Evolutionary conservation across 139 green algal genomes (phyloP).

Genomic region (Coelastrella sp.): DNA sequence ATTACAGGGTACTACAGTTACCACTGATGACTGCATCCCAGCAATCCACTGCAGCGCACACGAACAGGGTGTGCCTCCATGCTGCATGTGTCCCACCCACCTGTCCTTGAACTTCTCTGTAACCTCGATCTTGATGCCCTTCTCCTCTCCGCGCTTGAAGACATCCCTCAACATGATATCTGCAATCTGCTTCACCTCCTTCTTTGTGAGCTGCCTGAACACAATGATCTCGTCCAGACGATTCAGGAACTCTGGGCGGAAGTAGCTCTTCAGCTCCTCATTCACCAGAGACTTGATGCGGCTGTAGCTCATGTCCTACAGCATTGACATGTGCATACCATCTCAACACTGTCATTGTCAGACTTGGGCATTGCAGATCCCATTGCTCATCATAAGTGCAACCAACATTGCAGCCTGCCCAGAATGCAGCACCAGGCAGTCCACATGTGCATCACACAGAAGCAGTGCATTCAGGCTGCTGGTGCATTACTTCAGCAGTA

Average conservation of each 20-base stretch:
- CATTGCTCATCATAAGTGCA: no score
- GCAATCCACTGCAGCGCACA: no score
- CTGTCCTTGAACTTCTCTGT: slow-evolving; percentile 75
- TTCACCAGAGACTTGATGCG: slow-evolving; percentile 99
- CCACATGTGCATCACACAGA: no score
- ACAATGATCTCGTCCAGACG: slow-evolving; percentile 99
- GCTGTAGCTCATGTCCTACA: slow-evolving; percentile 80
- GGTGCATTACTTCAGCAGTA: no score
- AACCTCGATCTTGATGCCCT: slow-evolving; percentile 97
- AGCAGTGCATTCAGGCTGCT: no score
- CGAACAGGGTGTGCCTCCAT: neutral
- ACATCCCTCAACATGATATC: slow-evolving; percentile 99
- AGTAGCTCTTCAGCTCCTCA: slow-evolving; percentile 99
- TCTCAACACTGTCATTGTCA: no score
- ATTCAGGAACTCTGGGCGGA: slow-evolving; percentile 99
- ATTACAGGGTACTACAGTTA: no score
- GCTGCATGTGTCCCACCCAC: slow-evolving; percentile 25
- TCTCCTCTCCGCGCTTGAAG: slow-evolving; percentile 92
- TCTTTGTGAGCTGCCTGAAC: slow-evolving; percentile 99
- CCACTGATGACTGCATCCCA: no score
- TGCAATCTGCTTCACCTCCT: slow-evolving; percentile 98
- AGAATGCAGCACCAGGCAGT: no score
- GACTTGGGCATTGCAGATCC: no score
- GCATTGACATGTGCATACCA: neutral
- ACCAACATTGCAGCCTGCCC: neutral